Percentiles rank a stretch among this genome's conserved stretches.
Conservation (phyloP, 2,329 filamentous ascomycete species). For the Dactylonectria estremocensis region DNA sequence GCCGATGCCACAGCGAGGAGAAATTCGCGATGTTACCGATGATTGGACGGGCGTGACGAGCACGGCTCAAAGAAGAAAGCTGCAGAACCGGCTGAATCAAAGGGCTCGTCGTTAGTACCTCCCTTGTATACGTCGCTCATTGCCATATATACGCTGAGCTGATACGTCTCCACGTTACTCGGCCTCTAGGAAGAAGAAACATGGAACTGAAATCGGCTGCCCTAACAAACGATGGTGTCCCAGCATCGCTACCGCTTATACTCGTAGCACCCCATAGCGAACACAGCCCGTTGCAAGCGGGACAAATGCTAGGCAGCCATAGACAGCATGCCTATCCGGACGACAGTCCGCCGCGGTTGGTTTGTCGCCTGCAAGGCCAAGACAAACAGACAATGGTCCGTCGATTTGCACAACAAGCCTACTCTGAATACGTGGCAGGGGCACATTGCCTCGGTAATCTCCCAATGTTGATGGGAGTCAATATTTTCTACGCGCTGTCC, state of each 20-base stretch:
- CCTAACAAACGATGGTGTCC: not conserved
- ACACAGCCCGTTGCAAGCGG: not conserved
- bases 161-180: not conserved
- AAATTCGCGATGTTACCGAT: not conserved
- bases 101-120: conserved; percentile 16
- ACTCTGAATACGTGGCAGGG: conserved; percentile 20
- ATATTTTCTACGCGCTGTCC: conserved; percentile 15
- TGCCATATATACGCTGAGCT: not conserved
- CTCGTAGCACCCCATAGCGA: not conserved
- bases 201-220: not conserved
- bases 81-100: conserved; percentile 29
- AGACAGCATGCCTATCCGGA: not conserved
- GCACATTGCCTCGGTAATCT: conserved; percentile 5
- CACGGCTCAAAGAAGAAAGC: conserved; percentile 16
- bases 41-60: conserved; percentile 27
- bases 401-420: conserved; percentile 20
- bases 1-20: conserved; percentile 12
- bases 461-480: conserved; percentile 20
- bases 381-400: not conserved
- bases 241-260: not conserved
- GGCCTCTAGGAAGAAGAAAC: conserved; percentile 3
- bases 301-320: not conserved
- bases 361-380: not conserved
- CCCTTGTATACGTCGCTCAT: not conserved
- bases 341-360: not conserved